Base-by-base conservation (phyloP, 2,329 filamentous ascomycete genomes). In the Pezicula carpinea region DNA sequence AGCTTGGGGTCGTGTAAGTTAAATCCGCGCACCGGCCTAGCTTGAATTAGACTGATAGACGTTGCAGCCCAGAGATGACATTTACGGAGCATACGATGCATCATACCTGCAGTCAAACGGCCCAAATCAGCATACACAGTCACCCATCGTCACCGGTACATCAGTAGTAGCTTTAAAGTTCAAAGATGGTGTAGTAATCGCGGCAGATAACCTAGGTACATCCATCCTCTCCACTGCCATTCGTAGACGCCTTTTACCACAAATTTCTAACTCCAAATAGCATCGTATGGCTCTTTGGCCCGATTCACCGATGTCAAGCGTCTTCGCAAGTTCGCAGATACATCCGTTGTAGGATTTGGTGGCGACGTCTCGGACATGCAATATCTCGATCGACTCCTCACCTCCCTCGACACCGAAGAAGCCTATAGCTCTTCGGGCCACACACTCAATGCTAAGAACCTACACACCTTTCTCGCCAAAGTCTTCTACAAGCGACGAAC, bases 361-460 rank as follows among this genome's bases (percentile, higher is more conserved):
- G 93, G 93, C 68, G 93, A 99, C 74, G 85, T 99, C 60, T 95
- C 89, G 55, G 93, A 99, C 75, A 97, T 99, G 93, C 93, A 99
- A 76, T 95, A 95, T 75, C 83, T 99, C 58, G 87, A 96, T 79
- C 85, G 93, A 59, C 82, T 96, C 63, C 85, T 99, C 59, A 85
- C 80, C 64, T 86, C 88, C 53, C 85, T 97, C 60, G 83, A 87
- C 66, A 89, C 95, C 68, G 79, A 86, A 67, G 91, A 97, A 76
- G 86, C 89, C 65, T 97, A 99, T 76, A 63, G 69, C 46, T 65
- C 73, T 48, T 56, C 67, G 59, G 62, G 69, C 63, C 51, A 71
- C 61, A 70, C 73, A 58, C 84, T 99, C 62, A 89, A 87, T 67
- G 93, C 93, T 47, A 87, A 88, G 68, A 96, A 96, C 72, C 82